These are phyloP conservation scores for Falciphora oryzae DNA, from an alignment of 2,329 filamentous ascomycete species.

Conservation along the genomic window DNA sequence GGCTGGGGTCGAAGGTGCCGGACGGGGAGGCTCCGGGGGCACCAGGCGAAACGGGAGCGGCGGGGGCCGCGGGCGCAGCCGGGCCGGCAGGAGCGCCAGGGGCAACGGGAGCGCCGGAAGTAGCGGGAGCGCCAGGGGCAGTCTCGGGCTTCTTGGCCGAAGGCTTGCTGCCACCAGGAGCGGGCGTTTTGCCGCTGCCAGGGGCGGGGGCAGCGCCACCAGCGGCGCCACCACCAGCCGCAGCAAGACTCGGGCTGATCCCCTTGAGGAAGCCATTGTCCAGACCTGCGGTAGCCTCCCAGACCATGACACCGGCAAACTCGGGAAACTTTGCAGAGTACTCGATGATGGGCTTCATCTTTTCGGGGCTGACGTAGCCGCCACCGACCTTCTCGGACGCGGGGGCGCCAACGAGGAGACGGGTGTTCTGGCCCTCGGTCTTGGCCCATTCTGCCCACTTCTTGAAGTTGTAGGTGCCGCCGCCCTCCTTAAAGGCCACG, in stretches of 20 bases:
- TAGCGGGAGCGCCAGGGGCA: slow-evolving; percentile 17
- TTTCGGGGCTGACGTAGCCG: slow-evolving; percentile 45
- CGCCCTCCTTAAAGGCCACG: slow-evolving; percentile 40
- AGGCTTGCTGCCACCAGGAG: neutral
- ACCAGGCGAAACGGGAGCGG: no score
- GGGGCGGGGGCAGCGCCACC: slow-evolving; percentile 8
- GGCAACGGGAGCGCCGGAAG: no score
- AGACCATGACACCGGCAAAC: slow-evolving; percentile 65
- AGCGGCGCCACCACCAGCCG: slow-evolving; percentile 33
- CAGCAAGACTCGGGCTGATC: slow-evolving; percentile 49
- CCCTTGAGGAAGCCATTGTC: neutral
- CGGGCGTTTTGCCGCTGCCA: slow-evolving; percentile 14
- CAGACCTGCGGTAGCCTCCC: slow-evolving; percentile 59
- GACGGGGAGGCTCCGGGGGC: neutral
- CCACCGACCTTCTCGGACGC: slow-evolving; percentile 47
- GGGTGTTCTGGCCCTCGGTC: slow-evolving; percentile 51
- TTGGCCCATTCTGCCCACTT: slow-evolving; percentile 59
- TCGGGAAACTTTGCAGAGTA: slow-evolving; percentile 49
- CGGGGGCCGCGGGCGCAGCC: no score
- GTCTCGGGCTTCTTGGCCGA: slow-evolving; percentile 15
- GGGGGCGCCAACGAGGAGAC: slow-evolving; percentile 57
- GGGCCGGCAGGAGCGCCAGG: no score
- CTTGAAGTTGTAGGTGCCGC: slow-evolving; percentile 53
- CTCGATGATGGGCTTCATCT: slow-evolving; percentile 43
- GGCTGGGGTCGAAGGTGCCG: neutral